Evolutionary conservation across 208 protist genomes (phyloP).

Genomic region (Jaenimonas drosophilae): DNA sequence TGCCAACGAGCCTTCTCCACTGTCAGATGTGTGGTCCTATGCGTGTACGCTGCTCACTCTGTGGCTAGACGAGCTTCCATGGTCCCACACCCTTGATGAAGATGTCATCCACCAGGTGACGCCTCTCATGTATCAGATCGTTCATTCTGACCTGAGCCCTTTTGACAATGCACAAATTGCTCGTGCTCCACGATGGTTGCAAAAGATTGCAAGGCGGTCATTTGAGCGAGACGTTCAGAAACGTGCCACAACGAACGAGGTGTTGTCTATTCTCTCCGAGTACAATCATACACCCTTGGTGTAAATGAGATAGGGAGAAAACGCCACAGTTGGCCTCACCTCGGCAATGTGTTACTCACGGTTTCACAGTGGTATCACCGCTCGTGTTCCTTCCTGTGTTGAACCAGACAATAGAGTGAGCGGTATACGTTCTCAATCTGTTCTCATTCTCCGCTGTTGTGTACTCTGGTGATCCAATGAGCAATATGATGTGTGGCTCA

Average conservation of each 20-base stretch:
- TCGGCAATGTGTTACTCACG: too few species aligned
- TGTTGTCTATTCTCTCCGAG: constrained; percentile 38
- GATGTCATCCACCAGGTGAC: constrained; percentile 19
- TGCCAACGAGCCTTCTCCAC: constrained; percentile 23
- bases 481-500: too few species aligned
- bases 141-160: constrained; percentile 24
- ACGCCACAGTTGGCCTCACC: too few species aligned
- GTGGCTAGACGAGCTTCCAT: constrained; percentile 29
- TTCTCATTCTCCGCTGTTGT: too few species aligned
- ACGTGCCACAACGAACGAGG: constrained; percentile 32
- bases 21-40: constrained; percentile 63
- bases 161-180: constrained; percentile 23
- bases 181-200: constrained; percentile 32
- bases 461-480: too few species aligned
- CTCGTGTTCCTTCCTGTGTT: too few species aligned
- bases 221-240: constrained; percentile 32
- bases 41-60: constrained; percentile 49
- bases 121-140: constrained; percentile 56
- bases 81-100: constrained; percentile 10
- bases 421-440: too few species aligned
- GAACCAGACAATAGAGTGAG: too few species aligned
- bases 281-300: constrained; percentile 2
- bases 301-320: background rate
- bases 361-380: too few species aligned
- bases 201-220: constrained; percentile 26